phyloP scores from a whole-genome alignment of 371 early-diverging fungal species.

The Funneliformis caledonium region DNA sequence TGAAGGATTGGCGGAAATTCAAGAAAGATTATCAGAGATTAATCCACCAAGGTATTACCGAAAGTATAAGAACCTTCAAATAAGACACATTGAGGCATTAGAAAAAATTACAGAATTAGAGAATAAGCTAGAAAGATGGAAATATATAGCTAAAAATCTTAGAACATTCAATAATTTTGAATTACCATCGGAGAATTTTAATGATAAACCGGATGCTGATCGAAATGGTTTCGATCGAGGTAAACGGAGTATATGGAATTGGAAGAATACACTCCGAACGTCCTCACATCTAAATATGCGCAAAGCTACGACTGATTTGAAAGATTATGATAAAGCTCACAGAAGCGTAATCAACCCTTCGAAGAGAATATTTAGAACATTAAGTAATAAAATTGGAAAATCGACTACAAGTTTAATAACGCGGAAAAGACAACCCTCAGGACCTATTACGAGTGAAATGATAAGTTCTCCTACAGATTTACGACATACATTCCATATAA shows the following conservation, averaged over 20 bases:
- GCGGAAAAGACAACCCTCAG: neutral
- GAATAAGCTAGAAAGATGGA: neutral
- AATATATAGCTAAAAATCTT: neutral
- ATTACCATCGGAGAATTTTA: neutral
- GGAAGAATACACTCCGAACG: neutral
- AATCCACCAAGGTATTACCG: constrained; percentile 30
- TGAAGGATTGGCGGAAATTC: constrained; percentile 33
- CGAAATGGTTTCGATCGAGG: no score
- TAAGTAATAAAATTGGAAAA: neutral
- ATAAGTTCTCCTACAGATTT: neutral
- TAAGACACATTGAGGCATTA: neutral
- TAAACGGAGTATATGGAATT: neutral
- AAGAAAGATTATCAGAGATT: constrained; percentile 31
- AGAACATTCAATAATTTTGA: neutral
- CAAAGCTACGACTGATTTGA: neutral
- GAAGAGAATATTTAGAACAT: neutral
- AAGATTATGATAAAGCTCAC: neutral
- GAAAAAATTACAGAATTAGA: constrained; percentile 28
- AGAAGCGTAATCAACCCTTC: neutral
- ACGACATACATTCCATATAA: neutral
- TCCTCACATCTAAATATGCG: neutral
- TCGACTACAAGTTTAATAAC: neutral
- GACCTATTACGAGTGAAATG: neutral
- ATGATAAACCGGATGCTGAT: no score
- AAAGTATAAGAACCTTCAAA: constrained; percentile 14